Conservation (phyloP, 257 asterid species). For the Phtheirospermum japonicum region DNA sequence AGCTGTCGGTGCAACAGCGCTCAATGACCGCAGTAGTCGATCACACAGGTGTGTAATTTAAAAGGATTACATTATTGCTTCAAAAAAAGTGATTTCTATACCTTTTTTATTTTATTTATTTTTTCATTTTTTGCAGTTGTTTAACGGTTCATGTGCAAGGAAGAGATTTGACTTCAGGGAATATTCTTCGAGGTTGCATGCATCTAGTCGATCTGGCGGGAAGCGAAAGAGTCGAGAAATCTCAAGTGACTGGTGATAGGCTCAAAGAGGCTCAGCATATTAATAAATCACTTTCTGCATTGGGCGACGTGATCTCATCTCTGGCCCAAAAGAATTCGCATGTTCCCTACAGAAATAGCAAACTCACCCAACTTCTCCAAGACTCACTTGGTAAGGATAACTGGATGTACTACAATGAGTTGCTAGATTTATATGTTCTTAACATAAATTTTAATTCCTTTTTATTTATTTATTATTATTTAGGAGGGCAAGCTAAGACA, state of each 20-base stretch:
- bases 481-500: conserved; percentile 15
- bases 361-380: conserved; percentile 14
- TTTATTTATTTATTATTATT: background rate
- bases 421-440: background rate
- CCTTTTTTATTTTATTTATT: background rate
- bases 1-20: conserved; percentile 94
- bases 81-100: background rate
- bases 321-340: conserved; percentile 11
- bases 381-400: conserved; percentile 3
- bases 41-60: conserved; percentile 68
- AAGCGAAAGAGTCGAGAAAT: conserved; percentile 15
- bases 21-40: conserved; percentile 97
- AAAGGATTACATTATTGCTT: background rate
- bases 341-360: conserved; percentile 16
- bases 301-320: conserved; percentile 3
- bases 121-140: background rate
- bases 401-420: background rate
- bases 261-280: conserved; percentile 11
- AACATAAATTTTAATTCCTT: background rate
- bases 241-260: conserved; percentile 13
- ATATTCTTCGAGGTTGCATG: conserved; percentile 10
- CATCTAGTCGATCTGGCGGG: conserved; percentile 17
- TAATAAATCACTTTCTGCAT: conserved; percentile 11
- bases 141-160: conserved; percentile 16
- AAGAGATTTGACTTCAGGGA: conserved; percentile 3